Base-by-base conservation (phyloP, 495 filamentous ascomycete genomes). In the Penicillium desertorum region DNA sequence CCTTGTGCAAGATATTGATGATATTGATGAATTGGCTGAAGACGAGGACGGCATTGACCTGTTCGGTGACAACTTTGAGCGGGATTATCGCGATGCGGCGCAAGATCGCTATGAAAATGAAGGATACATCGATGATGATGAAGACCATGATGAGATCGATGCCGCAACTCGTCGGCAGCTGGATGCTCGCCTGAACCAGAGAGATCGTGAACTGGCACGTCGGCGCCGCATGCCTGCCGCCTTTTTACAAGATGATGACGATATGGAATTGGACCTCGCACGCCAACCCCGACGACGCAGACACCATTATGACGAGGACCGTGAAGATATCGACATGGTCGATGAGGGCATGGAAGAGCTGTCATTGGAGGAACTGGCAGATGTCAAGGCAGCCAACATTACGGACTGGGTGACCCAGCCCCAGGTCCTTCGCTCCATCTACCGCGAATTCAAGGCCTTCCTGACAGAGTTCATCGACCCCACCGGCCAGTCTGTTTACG, bases 371-470 rank as follows among this genome's bases (percentile, higher is more conserved):
- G 90, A 90, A 16, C 74, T 99, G 50, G 83, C 88, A 57, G 95
- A 99, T 69, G 87, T 98, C 56, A 99, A 99, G 71, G 93, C 95
- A 19, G 82, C 90, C 8, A 94, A 88, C 62, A 77, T 96, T 62
- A 92, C 90, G 16, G 95, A 99, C 60, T 99, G 95, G 95, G 86
- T 99, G 34, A 84, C 89, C 11, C 88, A 91, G 66, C 90, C 90
- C 3, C 86, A 92, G 29, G 95, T 98, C 6, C 87, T 96, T 67
- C 87, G 90, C 63, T 93, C 92, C 9, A 93, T 99, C 71, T 92
- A 91, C 63, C 81, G 91, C 61, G 93, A 98, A 71, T 99, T 99
- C 83, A 96, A 94, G 72, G 87, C 90, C 11, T 99, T 99, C 80
- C 76, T 99, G 60, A 96, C 95, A 14, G 91, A 97, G 70, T 98